Evolutionary conservation across 129 eudicot species (phyloP).

Genomic region (Chrysanthemum lavandulifolium): DNA sequence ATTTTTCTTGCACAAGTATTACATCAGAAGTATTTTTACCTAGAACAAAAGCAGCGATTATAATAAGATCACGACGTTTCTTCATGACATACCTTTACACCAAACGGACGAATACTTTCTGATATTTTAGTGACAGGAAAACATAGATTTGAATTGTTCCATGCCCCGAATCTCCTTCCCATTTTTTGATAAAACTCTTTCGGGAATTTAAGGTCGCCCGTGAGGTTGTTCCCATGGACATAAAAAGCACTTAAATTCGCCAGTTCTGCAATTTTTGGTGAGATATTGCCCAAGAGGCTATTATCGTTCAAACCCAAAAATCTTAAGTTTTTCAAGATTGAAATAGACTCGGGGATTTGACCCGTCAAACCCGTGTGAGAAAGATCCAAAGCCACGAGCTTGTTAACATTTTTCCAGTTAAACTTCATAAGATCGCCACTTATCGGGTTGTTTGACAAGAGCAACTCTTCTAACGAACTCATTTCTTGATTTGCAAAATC

Average conservation of each 20-base stretch:
- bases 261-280: conserved; percentile 51
- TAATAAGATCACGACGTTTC: conserved; percentile 20
- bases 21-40: conserved; percentile 5
- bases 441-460: conserved; percentile 61
- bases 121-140: conserved; percentile 30
- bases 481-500: conserved; percentile 48
- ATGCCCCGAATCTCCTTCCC: conserved; percentile 86
- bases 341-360: conserved; percentile 57
- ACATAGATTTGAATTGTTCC: conserved; percentile 80
- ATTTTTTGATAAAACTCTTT: conserved; percentile 57
- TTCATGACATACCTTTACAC: conserved; percentile 65
- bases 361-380: conserved; percentile 58
- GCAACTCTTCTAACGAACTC: conserved; percentile 65
- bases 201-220: conserved; percentile 68
- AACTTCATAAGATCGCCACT: conserved; percentile 54
- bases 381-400: conserved; percentile 57
- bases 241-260: conserved; percentile 56
- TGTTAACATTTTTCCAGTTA: conserved; percentile 48
- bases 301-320: conserved; percentile 74
- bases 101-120: conserved; percentile 47
- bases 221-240: conserved; percentile 70
- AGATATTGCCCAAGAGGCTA: conserved; percentile 53
- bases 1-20: conserved; percentile 25
- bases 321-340: conserved; percentile 42
- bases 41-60: neutral